Base-by-base conservation (phyloP, 1,284 basidiomycete species). In the Ganoderma lingzhi region DNA sequence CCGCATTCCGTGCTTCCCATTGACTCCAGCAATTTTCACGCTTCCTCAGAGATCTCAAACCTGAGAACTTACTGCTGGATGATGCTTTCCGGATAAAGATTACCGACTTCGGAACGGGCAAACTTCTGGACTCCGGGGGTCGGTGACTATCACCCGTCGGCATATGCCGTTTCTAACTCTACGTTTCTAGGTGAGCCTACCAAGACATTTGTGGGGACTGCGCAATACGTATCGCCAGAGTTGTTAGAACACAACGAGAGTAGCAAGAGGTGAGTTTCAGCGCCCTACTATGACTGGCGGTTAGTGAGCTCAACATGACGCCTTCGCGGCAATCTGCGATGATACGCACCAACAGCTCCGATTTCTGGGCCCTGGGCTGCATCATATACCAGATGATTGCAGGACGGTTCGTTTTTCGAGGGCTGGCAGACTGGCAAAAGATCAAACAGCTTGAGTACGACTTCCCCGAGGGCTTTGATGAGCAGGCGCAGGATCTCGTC, bases 301-400 rank as follows among this genome's bases (percentile, higher is more conserved):
- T 62, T 62, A n/a, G 64, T 67, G 68, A 63, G 66, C 70, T 71
- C 55, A 71, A 64, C 61, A 55, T 69, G 71, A 69, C 72, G 70
- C 68, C 30, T 58, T 63, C 66, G 64, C 51, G 45, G 45, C 45
- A 48, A 60, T 41, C 12, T 12, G 58, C 39, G 37, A 37, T 23
- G 37, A 14, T 60, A 19, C 23, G 58, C 19, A 30, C 19, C 12
- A 28, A 35, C 78, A 96, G 96, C 68, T 95, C 95, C 61, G 97
- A 99, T 81, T 88, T 98, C n/a, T 99, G 98, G 98, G 95, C 97
- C 19, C 84, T 99, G 19, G 98, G 97, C 1, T 99, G 97, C 81
- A 95, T 99, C 66, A 83, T 99, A 44, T 99, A 94, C 82, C 97
- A 99, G 80, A 97, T 99, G 92, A 93, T 99, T 45, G 93, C 96